A percentile compares a stretch with the other conserved stretches of the same genome.
Evolutionary conservation across 495 filamentous ascomycete genomes (phyloP).

Genomic region (Podospora tetraspora): DNA sequence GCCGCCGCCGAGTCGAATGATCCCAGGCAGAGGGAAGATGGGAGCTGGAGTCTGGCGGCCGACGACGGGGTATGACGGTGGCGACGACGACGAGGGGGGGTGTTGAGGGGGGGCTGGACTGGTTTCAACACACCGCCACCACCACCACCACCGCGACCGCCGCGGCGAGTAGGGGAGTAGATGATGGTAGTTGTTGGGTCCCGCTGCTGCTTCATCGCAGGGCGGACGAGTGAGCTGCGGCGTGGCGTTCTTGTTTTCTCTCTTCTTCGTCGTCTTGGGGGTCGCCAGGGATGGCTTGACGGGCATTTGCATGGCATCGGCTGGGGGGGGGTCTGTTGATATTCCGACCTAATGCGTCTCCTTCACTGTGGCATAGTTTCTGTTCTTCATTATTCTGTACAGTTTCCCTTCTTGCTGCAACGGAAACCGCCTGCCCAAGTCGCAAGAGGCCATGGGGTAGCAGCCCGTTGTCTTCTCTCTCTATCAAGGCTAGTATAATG

Average conservation of each 20-base stretch:
- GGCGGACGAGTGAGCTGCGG: not conserved
- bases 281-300: not conserved
- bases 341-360: not conserved
- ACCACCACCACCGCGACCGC: no score
- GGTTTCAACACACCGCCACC: not conserved
- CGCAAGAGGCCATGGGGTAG: not conserved
- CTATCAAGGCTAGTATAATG: not conserved
- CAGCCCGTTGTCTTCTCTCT: not conserved
- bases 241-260: not conserved
- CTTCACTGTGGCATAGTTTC: not conserved
- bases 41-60: slow-evolving; percentile 16
- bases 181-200: not conserved
- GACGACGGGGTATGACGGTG: slow-evolving; percentile 8
- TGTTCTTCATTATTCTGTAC: not conserved
- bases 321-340: not conserved
- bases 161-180: not conserved
- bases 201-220: not conserved
- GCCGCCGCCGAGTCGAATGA: slow-evolving; percentile 1
- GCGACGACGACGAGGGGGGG: not conserved
- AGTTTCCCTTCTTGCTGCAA: not conserved
- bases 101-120: not conserved
- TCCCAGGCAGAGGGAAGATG: slow-evolving; percentile 14
- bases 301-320: not conserved
- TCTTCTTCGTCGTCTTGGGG: not conserved
- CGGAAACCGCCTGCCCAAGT: not conserved